Evolutionary conservation across 1,284 basidiomycete species (phyloP).

Genomic region (Salmacisia buchloeana): DNA sequence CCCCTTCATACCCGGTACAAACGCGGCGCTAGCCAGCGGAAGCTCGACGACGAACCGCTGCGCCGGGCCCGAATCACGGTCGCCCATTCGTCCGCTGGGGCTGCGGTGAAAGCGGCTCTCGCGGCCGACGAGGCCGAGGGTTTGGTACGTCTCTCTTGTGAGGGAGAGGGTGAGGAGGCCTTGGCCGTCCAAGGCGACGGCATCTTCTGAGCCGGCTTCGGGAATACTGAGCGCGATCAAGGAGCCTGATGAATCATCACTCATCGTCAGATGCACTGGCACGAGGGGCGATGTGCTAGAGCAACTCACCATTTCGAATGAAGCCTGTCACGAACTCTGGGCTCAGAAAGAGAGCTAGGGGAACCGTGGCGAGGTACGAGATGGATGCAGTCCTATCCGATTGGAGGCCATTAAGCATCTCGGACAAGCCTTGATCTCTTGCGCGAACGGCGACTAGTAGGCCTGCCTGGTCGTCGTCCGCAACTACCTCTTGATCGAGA

Average conservation of each 20-base stretch:
- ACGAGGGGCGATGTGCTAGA: background rate
- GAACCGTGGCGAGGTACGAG: conserved; percentile 29
- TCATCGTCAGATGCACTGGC: too few species aligned
- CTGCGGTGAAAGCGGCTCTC: conserved; percentile 32
- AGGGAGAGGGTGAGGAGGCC: conserved; percentile 43
- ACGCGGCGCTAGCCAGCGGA: conserved; percentile 33
- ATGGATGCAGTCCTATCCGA: background rate
- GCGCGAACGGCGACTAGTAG: too few species aligned
- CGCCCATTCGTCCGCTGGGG: conserved; percentile 41
- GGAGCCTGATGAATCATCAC: conserved; percentile 14
- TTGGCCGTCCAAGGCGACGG: conserved; percentile 40
- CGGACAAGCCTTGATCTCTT: too few species aligned
- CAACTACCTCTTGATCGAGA: too few species aligned
- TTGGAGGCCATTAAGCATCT: too few species aligned
- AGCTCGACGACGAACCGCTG: conserved; percentile 41
- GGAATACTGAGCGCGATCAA: conserved; percentile 34
- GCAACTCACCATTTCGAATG: conserved; percentile 18
- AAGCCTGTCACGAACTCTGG: conserved; percentile 40
- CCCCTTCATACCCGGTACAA: conserved; percentile 41
- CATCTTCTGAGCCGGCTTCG: conserved; percentile 28
- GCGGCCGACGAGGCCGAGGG: conserved; percentile 41
- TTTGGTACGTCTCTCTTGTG: conserved; percentile 45
- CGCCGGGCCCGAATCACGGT: conserved; percentile 33
- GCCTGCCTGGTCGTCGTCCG: too few species aligned
- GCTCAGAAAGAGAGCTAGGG: conserved; percentile 37